Evolutionary conservation across 1,284 basidiomycete species (phyloP), one percentile per base, ranked within the genome.

Genomic region (Amylostereum chailletii): DNA sequence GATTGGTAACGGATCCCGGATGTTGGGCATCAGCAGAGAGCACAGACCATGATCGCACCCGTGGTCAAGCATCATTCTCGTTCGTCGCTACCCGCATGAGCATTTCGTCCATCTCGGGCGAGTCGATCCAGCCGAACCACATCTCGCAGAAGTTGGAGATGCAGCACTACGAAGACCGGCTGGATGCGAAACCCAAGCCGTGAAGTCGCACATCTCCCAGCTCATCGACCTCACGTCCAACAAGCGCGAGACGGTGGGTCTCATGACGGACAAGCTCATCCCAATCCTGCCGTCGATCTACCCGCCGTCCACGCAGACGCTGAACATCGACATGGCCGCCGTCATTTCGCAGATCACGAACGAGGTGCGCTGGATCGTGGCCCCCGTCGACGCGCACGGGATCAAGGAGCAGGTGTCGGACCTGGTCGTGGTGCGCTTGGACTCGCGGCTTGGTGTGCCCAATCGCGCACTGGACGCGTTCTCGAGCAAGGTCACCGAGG

Each of bases 351-450:
- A 89, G 62, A 73, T 90, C 39, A 77, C 81, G 51, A 75, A 75
- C 41, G 85, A 90, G 3, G 88, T 88, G 61, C 78, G 88, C 29
- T 70, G 90, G 10, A 75, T 80, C 34, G 80, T 88, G 49, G 81
- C 79, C 0, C 83, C 84, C 0, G 76, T 90, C 34, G 88, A 90
- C 57, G 79, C 86, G 0, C 84, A 88, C 58, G 83, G 85, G 60
- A 86, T 90, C 62, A 89, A 87, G 68, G 87, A 90, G 60, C 84
- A 88, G 57, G 86, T 90, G 1, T 86, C 87, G 2, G 87, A 90
- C 62, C 75, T 90, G 29, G 87, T 90, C 4, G 85, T 90, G 3
- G 88, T 88, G 61, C 78, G 88, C 30, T 70, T 90, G 11, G 86
- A 90, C 57, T 85, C 88, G 7, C 77, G 87, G 10, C 72, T 90